Percentiles rank a stretch among this genome's conserved stretches.
Evolutionary conservation across 2,329 filamentous ascomycete genomes (phyloP).

Genomic region (Teratosphaeria destructans): DNA sequence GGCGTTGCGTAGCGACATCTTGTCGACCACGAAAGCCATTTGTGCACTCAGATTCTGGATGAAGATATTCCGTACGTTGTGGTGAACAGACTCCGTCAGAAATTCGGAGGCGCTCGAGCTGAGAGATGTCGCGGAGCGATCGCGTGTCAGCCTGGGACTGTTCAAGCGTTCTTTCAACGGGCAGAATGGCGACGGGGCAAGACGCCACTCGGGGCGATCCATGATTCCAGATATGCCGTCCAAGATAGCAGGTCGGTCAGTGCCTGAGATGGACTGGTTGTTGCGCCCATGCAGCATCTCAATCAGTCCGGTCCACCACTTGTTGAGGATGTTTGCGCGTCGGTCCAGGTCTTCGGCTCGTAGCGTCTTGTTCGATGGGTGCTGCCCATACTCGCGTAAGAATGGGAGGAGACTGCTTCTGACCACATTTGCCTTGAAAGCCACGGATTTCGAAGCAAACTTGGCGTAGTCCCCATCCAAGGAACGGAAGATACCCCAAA

Average conservation of each 20-base stretch:
- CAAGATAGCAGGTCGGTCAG: conserved; percentile 71
- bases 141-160: conserved; percentile 34
- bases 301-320: conserved; percentile 79
- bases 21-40: conserved; percentile 78
- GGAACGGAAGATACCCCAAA: conserved; percentile 58
- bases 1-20: conserved; percentile 69
- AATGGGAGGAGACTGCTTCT: conserved; percentile 66
- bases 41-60: conserved; percentile 71
- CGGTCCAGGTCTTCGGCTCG: conserved; percentile 75
- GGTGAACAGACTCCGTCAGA: conserved; percentile 64
- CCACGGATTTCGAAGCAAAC: conserved; percentile 64
- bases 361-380: conserved; percentile 55
- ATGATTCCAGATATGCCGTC: conserved; percentile 74
- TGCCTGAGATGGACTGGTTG: conserved; percentile 67
- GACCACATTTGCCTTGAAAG: conserved; percentile 66
- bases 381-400: conserved; percentile 56
- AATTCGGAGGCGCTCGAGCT: conserved; percentile 54
- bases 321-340: conserved; percentile 68
- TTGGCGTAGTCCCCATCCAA: conserved; percentile 60
- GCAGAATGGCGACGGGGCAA: conserved; percentile 57
- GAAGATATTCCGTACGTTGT: conserved; percentile 83
- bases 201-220: conserved; percentile 80
- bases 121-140: conserved; percentile 48
- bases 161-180: conserved; percentile 48
- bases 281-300: conserved; percentile 70